A percentile compares a stretch with the other conserved stretches of the same genome.
phyloP scores from a whole-genome alignment of 1,139 yeast species.

The Ogataea hybrid region DNA sequence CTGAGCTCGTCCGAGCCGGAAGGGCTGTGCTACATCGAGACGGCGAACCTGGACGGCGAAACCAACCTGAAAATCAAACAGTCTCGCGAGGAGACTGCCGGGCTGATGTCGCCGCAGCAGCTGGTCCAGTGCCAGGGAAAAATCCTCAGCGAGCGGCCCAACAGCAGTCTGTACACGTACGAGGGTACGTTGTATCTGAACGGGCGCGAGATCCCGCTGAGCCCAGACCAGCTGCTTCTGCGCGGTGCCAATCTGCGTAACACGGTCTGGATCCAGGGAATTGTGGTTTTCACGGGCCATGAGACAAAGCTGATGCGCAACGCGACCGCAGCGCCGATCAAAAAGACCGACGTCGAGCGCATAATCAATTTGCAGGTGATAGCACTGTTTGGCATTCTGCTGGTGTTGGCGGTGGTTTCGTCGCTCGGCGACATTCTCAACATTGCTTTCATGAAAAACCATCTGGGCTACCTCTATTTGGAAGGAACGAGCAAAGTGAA shows the following conservation, averaged over 20 bases:
- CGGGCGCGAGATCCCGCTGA: slow-evolving; percentile 61
- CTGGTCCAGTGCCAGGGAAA: slow-evolving; percentile 54
- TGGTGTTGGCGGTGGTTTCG: slow-evolving; percentile 73
- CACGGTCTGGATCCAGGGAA: slow-evolving; percentile 93
- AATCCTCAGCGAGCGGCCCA: slow-evolving; percentile 86
- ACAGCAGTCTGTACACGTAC: slow-evolving; percentile 89
- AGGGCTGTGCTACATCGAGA: slow-evolving; percentile 95
- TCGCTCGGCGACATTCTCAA: slow-evolving; percentile 86
- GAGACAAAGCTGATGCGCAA: slow-evolving; percentile 98
- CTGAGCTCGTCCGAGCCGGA: slow-evolving; percentile 96
- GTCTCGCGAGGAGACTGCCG: slow-evolving; percentile 74
- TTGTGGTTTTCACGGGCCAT: slow-evolving; percentile 94
- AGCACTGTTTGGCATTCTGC: slow-evolving; percentile 78
- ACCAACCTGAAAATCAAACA: slow-evolving; percentile 95
- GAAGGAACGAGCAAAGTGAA: slow-evolving; percentile 65
- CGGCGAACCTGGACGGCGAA: slow-evolving; percentile 97
- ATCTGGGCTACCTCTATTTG: slow-evolving; percentile 62
- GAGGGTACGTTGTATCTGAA: slow-evolving; percentile 79
- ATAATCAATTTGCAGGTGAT: slow-evolving; percentile 90
- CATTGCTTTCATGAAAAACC: slow-evolving; percentile 50
- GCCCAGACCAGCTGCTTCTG: slow-evolving; percentile 86
- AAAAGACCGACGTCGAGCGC: slow-evolving; percentile 94
- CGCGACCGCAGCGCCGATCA: slow-evolving; percentile 98
- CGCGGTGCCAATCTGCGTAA: slow-evolving; percentile 96
- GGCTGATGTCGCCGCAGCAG: slow-evolving; percentile 66